A percentile compares a stretch with the other conserved stretches of the same genome.
Evolutionary conservation across 805 yeast species (phyloP).

Genomic region (Ogataea degrootiae): DNA sequence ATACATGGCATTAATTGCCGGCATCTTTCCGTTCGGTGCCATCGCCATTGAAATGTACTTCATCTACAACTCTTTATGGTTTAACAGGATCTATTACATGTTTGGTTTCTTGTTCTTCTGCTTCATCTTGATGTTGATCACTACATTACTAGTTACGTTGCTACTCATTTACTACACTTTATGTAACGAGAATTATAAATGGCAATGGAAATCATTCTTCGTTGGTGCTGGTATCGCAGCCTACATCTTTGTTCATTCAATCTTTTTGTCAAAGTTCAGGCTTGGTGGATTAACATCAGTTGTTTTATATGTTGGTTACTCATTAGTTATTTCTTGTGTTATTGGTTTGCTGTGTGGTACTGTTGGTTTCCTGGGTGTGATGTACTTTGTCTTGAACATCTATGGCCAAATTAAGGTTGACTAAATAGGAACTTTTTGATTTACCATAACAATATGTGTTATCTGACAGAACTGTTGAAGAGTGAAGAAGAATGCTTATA

Average conservation of each 20-base stretch:
- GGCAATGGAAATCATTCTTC: slow-evolving; percentile 94
- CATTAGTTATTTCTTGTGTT: slow-evolving; percentile 61
- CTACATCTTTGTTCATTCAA: slow-evolving; percentile 80
- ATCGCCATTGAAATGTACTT: slow-evolving; percentile 94
- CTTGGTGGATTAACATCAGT: slow-evolving; percentile 73
- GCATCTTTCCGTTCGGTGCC: slow-evolving; percentile 91
- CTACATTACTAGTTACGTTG: slow-evolving; percentile 76
- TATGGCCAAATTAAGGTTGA: slow-evolving; percentile 87
- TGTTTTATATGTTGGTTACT: slow-evolving; percentile 79
- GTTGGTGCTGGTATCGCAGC: slow-evolving; percentile 86
- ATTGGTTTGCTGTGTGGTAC: slow-evolving; percentile 84
- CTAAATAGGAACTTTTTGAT: slow-evolving; percentile 23
- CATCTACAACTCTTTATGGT: slow-evolving; percentile 89
- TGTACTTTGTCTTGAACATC: slow-evolving; percentile 71
- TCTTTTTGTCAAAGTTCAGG: slow-evolving; percentile 63
- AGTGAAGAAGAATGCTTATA: too few relatives aligned
- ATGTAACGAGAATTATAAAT: slow-evolving; percentile 87
- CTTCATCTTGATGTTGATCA: slow-evolving; percentile 72
- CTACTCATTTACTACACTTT: slow-evolving; percentile 78
- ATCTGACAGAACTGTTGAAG: too few relatives aligned
- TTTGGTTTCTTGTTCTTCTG: slow-evolving; percentile 94
- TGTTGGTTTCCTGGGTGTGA: slow-evolving; percentile 73
- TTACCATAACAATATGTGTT: too few relatives aligned
- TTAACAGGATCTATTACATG: slow-evolving; percentile 91
- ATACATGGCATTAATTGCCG: slow-evolving; percentile 70